Evolutionary conservation across 345 rosid species (phyloP).

Genomic region (Eutrema japonicum): DNA sequence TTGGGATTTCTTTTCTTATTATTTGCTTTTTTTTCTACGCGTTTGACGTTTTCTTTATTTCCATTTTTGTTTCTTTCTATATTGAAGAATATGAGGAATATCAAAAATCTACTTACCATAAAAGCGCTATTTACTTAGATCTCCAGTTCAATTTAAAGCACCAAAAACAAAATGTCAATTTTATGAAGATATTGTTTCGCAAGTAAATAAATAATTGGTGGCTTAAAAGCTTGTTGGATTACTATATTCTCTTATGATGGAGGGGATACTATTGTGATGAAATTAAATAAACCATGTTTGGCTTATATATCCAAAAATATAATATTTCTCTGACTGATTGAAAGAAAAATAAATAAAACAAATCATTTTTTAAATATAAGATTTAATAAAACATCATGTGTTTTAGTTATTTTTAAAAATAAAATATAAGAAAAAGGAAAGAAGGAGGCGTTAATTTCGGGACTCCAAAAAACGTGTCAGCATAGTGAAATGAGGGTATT

Average conservation of each 20-base stretch:
- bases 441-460: no score
- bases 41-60: slow-evolving; percentile 1
- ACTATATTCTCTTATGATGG: background rate
- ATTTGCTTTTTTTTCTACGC: background rate
- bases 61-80: background rate
- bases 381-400: no score
- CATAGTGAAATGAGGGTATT: background rate
- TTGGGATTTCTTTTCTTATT: no score
- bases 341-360: no score
- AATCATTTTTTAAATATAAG: no score
- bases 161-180: background rate
- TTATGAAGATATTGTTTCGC: background rate
- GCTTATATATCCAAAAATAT: background rate
- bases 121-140: background rate
- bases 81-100: background rate
- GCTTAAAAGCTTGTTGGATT: background rate
- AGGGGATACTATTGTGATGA: background rate
- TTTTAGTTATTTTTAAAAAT: no score
- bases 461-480: no score
- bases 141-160: background rate
- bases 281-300: background rate
- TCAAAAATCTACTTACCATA: slow-evolving; percentile 13
- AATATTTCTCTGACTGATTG: background rate
- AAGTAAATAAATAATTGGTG: background rate
- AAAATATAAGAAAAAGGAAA: no score